These are phyloP conservation scores for Diaporthe sp. DNA, from an alignment of 2,329 filamentous ascomycete genomes.

Conservation along the genomic window DNA sequence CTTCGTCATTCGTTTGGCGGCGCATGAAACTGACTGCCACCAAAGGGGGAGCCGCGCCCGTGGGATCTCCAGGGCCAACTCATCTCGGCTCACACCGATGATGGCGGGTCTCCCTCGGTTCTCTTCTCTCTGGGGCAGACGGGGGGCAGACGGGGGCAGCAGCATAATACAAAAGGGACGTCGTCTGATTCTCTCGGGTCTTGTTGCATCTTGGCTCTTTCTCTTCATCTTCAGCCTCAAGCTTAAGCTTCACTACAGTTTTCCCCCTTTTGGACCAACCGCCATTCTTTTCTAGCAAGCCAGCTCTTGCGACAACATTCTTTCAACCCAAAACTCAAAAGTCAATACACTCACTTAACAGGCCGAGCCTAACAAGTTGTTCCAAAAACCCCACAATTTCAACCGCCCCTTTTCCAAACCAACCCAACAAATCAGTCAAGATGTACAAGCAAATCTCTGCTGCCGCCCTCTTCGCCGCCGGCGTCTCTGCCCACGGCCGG, in stretches of 20 bases:
- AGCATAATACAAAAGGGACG: constrained; percentile 34
- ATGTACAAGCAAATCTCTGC: constrained; percentile 43
- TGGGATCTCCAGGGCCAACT: constrained; percentile 15
- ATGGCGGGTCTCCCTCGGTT: constrained; percentile 17
- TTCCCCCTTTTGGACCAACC: constrained; percentile 39
- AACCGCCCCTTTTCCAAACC: background rate
- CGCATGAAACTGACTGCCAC: constrained; percentile 30
- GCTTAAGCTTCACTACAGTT: constrained; percentile 38
- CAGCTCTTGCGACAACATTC: constrained; percentile 40
- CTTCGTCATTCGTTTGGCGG: constrained; percentile 29
- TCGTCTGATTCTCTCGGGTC: background rate
- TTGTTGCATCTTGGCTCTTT: background rate
- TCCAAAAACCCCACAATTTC: constrained; percentile 4
- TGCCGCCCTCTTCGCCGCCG: constrained; percentile 54
- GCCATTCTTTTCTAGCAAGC: constrained; percentile 43
- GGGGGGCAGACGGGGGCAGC: background rate
- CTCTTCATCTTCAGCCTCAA: constrained; percentile 38
- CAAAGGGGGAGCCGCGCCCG: background rate
- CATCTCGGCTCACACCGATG: constrained; percentile 41
- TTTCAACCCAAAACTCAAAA: constrained; percentile 16
- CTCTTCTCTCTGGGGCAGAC: background rate
- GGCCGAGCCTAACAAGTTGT: constrained; percentile 40
- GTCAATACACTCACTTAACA: constrained; percentile 36
- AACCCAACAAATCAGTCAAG: constrained; percentile 31
- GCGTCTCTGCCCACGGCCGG: constrained; percentile 67